Conservation (phyloP, 2,329 filamentous ascomycete genomes). For the Hypoxylon sp. region DNA sequence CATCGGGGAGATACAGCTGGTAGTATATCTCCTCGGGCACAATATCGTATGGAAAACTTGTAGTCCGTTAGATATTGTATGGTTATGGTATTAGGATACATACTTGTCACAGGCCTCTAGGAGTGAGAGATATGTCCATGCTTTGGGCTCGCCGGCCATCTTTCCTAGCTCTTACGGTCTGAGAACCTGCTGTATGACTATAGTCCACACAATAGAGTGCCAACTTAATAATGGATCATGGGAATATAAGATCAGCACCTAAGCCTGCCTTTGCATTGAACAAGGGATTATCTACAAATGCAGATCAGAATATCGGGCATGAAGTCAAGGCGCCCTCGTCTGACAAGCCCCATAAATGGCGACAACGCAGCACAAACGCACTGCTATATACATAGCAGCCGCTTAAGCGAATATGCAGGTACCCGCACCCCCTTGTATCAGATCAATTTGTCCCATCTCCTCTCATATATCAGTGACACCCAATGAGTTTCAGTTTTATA, state of each 20-base stretch:
- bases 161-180: conserved; percentile 7
- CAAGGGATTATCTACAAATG: background rate
- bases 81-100: conserved; percentile 3
- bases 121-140: conserved; percentile 43
- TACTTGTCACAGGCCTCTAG: conserved; percentile 41
- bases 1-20: conserved; percentile 62
- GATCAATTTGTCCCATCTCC: conserved; percentile 37
- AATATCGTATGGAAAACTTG: conserved; percentile 64
- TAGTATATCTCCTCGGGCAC: conserved; percentile 57
- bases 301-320: background rate
- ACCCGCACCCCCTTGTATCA: conserved; percentile 41
- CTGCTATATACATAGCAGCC: background rate
- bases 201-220: background rate
- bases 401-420: conserved; percentile 40
- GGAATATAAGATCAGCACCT: background rate
- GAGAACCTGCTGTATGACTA: background rate
- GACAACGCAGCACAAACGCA: conserved; percentile 22
- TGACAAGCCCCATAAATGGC: conserved; percentile 4
- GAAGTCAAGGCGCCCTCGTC: conserved; percentile 3
- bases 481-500: conserved; percentile 36
- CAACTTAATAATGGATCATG: background rate
- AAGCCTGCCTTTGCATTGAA: background rate
- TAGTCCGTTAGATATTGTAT: conserved; percentile 19
- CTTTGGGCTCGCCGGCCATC: conserved; percentile 31
- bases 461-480: conserved; percentile 33